phyloP scores from a whole-genome alignment of 805 yeast species.

The Kodamaea hsintzibuensis region DNA sequence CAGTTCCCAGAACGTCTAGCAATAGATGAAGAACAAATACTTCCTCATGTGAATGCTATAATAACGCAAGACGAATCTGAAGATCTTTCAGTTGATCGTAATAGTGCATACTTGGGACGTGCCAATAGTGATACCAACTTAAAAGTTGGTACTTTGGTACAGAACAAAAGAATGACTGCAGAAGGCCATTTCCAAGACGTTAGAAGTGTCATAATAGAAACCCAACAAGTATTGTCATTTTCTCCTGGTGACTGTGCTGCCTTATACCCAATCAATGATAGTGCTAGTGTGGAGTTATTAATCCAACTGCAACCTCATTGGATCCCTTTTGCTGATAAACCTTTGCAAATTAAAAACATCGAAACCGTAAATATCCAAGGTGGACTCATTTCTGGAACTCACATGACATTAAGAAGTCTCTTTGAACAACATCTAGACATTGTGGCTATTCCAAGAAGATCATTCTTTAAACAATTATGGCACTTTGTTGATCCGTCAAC shows the following conservation, averaged over 20 bases:
- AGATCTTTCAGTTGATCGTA: neutral
- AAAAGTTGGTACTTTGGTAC: conserved; percentile 45
- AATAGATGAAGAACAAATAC: conserved; percentile 14
- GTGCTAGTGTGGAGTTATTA: conserved; percentile 60
- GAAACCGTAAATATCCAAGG: neutral
- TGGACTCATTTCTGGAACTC: conserved; percentile 3
- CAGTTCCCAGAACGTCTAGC: conserved; percentile 26
- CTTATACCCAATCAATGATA: conserved; percentile 72
- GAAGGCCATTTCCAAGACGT: conserved; percentile 88
- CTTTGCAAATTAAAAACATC: conserved; percentile 36
- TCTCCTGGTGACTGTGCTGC: conserved; percentile 82
- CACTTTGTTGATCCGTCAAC: conserved; percentile 54
- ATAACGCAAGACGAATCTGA: conserved; percentile 20
- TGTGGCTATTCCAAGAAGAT: conserved; percentile 76
- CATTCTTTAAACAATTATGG: conserved; percentile 73
- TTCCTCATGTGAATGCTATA: neutral
- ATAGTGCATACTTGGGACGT: conserved; percentile 17
- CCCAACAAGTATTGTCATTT: conserved; percentile 37
- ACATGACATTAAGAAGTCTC: conserved; percentile 67
- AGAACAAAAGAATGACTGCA: conserved; percentile 65
- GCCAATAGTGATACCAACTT: conserved; percentile 10
- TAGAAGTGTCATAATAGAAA: conserved; percentile 53
- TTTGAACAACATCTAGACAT: conserved; percentile 82
- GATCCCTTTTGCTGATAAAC: conserved; percentile 67
- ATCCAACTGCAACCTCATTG: conserved; percentile 69